Percentiles rank a stretch among this genome's conserved stretches.
Evolutionary conservation across 2,329 filamentous ascomycete genomes (phyloP).

Genomic region (Cordyceps cicadae): DNA sequence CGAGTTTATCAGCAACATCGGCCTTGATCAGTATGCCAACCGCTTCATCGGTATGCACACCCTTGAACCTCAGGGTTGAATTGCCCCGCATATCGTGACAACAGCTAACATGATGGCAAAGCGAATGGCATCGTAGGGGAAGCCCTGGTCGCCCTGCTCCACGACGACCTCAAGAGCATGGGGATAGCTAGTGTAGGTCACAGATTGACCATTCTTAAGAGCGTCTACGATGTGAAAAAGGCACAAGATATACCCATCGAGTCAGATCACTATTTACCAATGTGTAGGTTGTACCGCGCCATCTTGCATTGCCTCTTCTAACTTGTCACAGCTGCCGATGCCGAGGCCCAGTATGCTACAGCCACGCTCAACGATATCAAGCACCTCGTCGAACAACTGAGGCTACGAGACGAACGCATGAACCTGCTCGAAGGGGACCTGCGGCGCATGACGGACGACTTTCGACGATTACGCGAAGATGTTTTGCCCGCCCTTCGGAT

Average conservation of each 20-base stretch:
- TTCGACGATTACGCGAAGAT: slow-evolving; percentile 80
- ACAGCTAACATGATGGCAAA: slow-evolving; percentile 26
- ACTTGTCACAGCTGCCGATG: slow-evolving; percentile 64
- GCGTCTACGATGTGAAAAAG: slow-evolving; percentile 92
- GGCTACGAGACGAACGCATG: slow-evolving; percentile 84
- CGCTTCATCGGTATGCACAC: slow-evolving; percentile 65
- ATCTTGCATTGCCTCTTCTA: background rate
- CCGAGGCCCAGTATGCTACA: slow-evolving; percentile 72
- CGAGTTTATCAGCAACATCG: slow-evolving; percentile 75
- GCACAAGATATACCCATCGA: slow-evolving; percentile 88
- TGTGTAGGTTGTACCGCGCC: slow-evolving; percentile 53
- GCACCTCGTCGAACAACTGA: slow-evolving; percentile 80
- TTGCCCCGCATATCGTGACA: background rate
- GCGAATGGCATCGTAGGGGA: slow-evolving; percentile 94
- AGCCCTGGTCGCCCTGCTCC: slow-evolving; percentile 76
- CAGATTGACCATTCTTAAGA: slow-evolving; percentile 88
- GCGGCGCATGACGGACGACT: slow-evolving; percentile 77
- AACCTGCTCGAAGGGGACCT: slow-evolving; percentile 74
- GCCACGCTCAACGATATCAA: slow-evolving; percentile 92
- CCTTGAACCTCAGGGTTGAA: background rate
- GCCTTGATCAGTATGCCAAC: slow-evolving; percentile 74
- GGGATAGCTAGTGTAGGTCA: slow-evolving; percentile 89
- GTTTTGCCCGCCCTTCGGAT: slow-evolving; percentile 83
- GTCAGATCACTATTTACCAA: slow-evolving; percentile 84
- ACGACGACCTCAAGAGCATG: slow-evolving; percentile 93